Conservation (phyloP, 2,329 filamentous ascomycete genomes). For the Alternaria ventricosa region DNA sequence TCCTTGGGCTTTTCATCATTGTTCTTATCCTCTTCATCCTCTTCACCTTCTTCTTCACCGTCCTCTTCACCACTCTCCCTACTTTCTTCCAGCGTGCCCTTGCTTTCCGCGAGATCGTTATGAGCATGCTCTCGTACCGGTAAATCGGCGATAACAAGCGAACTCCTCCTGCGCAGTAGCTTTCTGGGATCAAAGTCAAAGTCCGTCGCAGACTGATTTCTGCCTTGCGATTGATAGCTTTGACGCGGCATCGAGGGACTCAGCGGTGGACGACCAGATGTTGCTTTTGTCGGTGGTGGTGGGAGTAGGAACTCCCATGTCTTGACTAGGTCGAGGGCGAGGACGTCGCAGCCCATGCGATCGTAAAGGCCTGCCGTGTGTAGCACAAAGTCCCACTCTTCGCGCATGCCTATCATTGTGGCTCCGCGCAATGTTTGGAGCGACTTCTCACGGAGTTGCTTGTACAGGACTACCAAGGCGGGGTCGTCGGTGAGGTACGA, state of each 20-base stretch:
- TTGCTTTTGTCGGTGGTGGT: slow-evolving; percentile 29
- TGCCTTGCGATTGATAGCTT: slow-evolving; percentile 26
- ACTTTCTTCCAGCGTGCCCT: slow-evolving; percentile 28
- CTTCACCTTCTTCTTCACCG: slow-evolving; percentile 49
- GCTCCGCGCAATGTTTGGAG: slow-evolving; percentile 86
- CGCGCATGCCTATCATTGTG: slow-evolving; percentile 75
- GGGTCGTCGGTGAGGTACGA: slow-evolving; percentile 91
- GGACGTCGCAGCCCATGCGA: slow-evolving; percentile 90
- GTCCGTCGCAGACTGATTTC: slow-evolving; percentile 30
- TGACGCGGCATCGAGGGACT: slow-evolving; percentile 36
- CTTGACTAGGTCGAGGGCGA: slow-evolving; percentile 83
- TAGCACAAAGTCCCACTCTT: slow-evolving; percentile 88
- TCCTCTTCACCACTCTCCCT: slow-evolving; percentile 34
- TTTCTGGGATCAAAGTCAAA: slow-evolving; percentile 66
- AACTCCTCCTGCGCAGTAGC: slow-evolving; percentile 73
- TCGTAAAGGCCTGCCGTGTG: slow-evolving; percentile 85
- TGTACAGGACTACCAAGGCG: slow-evolving; percentile 84
- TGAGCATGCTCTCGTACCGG: slow-evolving; percentile 49
- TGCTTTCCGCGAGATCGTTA: slow-evolving; percentile 23
- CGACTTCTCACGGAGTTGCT: slow-evolving; percentile 80
- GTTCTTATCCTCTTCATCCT: slow-evolving; percentile 39
- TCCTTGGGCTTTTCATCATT: slow-evolving; percentile 47
- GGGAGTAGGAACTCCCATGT: slow-evolving; percentile 79
- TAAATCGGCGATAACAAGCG: slow-evolving; percentile 79
- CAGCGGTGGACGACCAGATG: slow-evolving; percentile 27